Evolutionary conservation across 2,329 filamentous ascomycete genomes (phyloP), one percentile per base, ranked within the genome.

Genomic region (Aciculosporium take): DNA sequence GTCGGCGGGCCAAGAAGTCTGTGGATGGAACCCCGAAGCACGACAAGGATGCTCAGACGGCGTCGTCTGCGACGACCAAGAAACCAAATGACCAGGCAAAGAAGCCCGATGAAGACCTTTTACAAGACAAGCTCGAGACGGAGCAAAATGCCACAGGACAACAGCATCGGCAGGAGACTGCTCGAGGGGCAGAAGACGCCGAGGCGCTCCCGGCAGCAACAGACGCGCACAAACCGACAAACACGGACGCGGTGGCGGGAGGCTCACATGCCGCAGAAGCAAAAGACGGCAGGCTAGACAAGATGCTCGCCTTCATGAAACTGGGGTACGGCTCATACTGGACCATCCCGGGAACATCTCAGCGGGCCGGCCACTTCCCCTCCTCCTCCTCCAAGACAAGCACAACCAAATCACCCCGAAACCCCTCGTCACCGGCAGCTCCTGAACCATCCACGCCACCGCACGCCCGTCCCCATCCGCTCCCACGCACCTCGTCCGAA

Each of bases 281-380:
- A 15, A 61, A 64, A 3, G 59, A 60, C 23, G 60, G 62, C 7
- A 63, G 63, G 17, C 57, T 74, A 46, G 69, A 73, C 49, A 75
- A 67, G 42, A 66, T 79, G 50, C 69, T 79, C 53, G 72, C 69
- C 48, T 81, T 77, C 51, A 65, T 84, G 39, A 84, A 78, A 51
- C 59, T 81, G 38, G 76, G 76, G 4, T 81, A 81, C 48, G 76
- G 76, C 23, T 79, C 73, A n/a, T 76, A 79, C 49, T 81, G 76
- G 76, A 67, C 69, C 12, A 53, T 77, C 2, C 55, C 56, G 13
- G 55, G 59, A 12, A 37, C 24, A 29, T 23, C 30, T 24, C 30
- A 42, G n/a, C 42, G n/a, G 42, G 51, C n/a, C 53, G 15, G n/a
- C 10, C 24, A 41, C 42, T 27, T 42, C 39, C 21, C 12, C 42